Percentiles rank a stretch among this genome's conserved stretches.
These are phyloP conservation scores for Periglandula ipomoeae DNA, from an alignment of 2,329 filamentous ascomycete species.

Conservation along the genomic window DNA sequence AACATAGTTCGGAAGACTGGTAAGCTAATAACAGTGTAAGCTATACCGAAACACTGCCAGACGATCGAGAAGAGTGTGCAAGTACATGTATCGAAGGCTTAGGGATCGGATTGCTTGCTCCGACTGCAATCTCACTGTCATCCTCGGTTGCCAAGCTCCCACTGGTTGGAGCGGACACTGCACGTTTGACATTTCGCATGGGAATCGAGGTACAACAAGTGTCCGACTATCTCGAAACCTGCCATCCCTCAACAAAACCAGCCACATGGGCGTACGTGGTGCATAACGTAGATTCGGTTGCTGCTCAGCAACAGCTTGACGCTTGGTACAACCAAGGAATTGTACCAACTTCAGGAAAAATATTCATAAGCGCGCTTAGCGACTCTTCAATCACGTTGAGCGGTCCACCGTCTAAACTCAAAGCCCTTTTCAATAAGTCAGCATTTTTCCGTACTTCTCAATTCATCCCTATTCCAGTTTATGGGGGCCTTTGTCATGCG, in stretches of 20 bases:
- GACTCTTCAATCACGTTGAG: conserved; percentile 26
- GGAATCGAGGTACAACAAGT: conserved; percentile 33
- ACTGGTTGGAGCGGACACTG: conserved; percentile 28
- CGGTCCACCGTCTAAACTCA: conserved; percentile 21
- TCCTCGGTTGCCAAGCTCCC: conserved; percentile 28
- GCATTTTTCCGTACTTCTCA: conserved; percentile 17
- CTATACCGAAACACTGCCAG: no score
- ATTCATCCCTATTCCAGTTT: conserved; percentile 25
- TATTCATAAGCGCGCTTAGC: conserved; percentile 31
- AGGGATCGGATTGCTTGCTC: conserved; percentile 34
- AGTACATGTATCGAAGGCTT: conserved; percentile 23
- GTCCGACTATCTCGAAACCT: conserved; percentile 31
- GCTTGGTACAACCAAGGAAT: conserved; percentile 14
- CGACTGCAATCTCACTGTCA: conserved; percentile 32
- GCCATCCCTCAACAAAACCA: conserved; percentile 12
- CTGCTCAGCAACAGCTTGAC: conserved; percentile 30
- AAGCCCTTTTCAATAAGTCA: conserved; percentile 19
- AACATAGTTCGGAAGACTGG: no score
- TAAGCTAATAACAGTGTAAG: no score
- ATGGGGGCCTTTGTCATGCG: conserved; percentile 30
- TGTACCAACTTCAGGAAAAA: conserved; percentile 19
- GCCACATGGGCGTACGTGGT: conserved; percentile 35
- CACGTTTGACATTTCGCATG: conserved; percentile 36
- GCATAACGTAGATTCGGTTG: conserved; percentile 19
- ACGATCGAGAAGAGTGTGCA: no score